Percentiles rank a stretch among this genome's conserved stretches.
Conservation (phyloP, 148 eudicot genomes). For the Oxyria digyna region DNA sequence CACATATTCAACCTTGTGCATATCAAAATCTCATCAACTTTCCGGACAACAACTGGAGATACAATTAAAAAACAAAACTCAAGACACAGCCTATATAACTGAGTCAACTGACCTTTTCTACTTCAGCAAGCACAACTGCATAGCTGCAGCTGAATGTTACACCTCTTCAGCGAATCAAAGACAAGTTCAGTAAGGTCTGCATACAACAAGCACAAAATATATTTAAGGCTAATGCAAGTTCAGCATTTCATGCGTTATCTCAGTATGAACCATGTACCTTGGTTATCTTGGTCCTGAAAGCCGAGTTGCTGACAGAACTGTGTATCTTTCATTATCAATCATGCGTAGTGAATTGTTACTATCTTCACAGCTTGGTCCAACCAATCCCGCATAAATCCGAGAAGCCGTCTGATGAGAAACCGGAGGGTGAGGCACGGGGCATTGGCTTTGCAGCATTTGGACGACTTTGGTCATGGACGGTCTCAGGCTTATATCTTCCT, state of each 20-base stretch:
- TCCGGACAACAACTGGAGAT: background rate
- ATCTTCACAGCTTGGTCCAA: conserved; percentile 35
- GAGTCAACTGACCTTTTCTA: conserved; percentile 1
- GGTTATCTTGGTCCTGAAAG: conserved; percentile 10
- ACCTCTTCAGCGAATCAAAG: background rate
- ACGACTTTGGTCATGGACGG: conserved; percentile 86
- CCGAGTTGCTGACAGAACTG: conserved; percentile 2
- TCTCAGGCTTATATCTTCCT: conserved; percentile 68
- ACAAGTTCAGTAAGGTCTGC: background rate
- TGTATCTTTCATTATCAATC: background rate
- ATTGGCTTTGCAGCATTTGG: conserved; percentile 88
- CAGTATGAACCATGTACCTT: background rate
- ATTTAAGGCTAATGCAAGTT: background rate
- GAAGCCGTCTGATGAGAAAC: conserved; percentile 54
- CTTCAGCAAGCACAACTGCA: background rate
- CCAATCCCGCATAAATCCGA: conserved; percentile 46
- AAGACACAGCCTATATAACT: background rate
- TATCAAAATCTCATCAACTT: background rate
- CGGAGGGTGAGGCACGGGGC: conserved; percentile 62
- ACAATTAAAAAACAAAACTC: background rate
- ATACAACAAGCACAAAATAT: background rate
- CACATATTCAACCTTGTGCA: background rate
- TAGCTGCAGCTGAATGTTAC: background rate
- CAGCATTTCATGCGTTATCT: background rate
- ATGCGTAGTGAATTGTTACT: background rate